Evolutionary conservation across 306 rosid species (phyloP), one percentile per base, ranked within the genome.

Genomic region (Sesbania bispinosa): DNA sequence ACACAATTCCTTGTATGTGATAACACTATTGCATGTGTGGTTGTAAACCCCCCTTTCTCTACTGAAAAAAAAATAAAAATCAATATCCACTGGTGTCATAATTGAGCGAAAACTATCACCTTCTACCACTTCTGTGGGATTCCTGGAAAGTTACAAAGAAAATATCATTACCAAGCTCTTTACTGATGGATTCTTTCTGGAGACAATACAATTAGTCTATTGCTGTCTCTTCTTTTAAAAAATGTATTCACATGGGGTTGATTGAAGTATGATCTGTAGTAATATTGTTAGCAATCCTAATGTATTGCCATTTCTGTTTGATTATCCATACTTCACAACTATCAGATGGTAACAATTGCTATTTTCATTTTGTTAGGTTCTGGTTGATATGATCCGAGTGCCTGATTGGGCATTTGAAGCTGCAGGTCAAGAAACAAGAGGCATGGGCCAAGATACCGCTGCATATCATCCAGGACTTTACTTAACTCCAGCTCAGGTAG

Each of bases 401-500:
- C 99, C 99, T 48, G 99, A 91, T 75, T 94, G 97, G 97, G 96
- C 99, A 69, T 91, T 91, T 85, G 99, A 94, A 83, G 96, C 96
- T 61, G 99, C 99, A 2, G 97, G 99, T 75, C 96, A 85, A 86
- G 99, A 94, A 88, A 77, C 93, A 38, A 87, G 99, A 69, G 87
- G 89, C 61, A 87, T 91, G 97, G 96, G 88, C 77, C 99, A 87
- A 88, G 99, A 94, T 72, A 88, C 97, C 73, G 93, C 88, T 57
- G 78, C 93, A 39, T 94, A 86, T 85, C 96, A 91, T 55, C 99
- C 99, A 54, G 99, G 89, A 75, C 87, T 94, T 70, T 94, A 91
- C 87, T 78, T 94, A 90, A 91, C 97, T 77, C 88, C 96, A 29
- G 99, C 99, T 32, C 97, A 94, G 97, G 99, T 89, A 50, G 76